These are phyloP conservation scores for Cryptosporidium xiaoi DNA, from an alignment of 169 alveolate genomes.

Conservation along the genomic window DNA sequence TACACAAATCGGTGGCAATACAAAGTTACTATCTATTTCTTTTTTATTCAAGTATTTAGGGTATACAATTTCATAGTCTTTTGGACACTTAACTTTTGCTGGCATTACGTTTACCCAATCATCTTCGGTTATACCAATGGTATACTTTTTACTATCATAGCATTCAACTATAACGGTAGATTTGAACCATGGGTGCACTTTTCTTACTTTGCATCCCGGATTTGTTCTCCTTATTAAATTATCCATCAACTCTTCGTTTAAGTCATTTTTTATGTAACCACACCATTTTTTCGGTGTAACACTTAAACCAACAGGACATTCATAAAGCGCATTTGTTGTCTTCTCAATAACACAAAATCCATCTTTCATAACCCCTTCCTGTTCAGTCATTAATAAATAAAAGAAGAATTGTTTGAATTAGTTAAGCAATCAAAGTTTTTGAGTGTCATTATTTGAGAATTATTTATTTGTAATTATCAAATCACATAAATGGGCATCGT, in stretches of 20 bases:
- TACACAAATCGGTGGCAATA: conserved; percentile 34
- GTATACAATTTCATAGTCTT: conserved; percentile 22
- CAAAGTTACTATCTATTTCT: neutral
- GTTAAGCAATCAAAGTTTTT: no score
- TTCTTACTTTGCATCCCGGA: conserved; percentile 44
- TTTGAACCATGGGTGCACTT: conserved; percentile 48
- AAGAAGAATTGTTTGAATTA: neutral
- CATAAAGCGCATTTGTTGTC: conserved; percentile 44
- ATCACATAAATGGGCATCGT: neutral
- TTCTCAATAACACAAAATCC: conserved; percentile 64
- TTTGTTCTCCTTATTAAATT: conserved; percentile 67
- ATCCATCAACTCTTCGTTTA: conserved; percentile 22
- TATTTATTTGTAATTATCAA: neutral
- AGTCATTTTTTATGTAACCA: conserved; percentile 42
- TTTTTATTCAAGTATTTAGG: conserved; percentile 33
- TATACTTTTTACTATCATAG: conserved; percentile 4
- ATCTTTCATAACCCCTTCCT: conserved; percentile 44
- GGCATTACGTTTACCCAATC: conserved; percentile 58
- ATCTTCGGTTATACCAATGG: conserved; percentile 34
- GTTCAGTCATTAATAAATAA: neutral
- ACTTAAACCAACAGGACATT: conserved; percentile 35
- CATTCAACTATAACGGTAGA: conserved; percentile 29
- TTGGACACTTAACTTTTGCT: conserved; percentile 52
- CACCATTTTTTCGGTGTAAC: conserved; percentile 72
- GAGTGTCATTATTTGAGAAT: no score